Percentiles rank a stretch among this genome's conserved stretches.
These are phyloP conservation scores for Sisymbrium irio DNA, from an alignment of 345 rosid species.

Conservation along the genomic window DNA sequence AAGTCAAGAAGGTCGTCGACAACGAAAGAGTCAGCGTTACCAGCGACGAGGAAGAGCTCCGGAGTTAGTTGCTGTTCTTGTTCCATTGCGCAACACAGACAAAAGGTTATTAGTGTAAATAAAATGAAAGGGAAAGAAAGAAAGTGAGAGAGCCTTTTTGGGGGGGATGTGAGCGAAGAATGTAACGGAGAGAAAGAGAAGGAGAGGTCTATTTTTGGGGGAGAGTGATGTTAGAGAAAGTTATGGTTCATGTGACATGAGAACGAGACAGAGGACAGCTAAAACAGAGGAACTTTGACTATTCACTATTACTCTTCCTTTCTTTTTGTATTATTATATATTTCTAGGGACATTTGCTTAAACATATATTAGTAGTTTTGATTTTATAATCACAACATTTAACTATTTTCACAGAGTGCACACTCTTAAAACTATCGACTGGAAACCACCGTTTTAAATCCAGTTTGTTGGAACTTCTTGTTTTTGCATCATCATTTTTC, in stretches of 20 bases:
- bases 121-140: neutral
- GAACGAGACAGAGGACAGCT: slow-evolving; percentile 34
- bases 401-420: no score
- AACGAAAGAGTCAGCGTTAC: slow-evolving; percentile 61
- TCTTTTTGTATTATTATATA: neutral
- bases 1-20: slow-evolving; percentile 93
- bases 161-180: slow-evolving; percentile 10
- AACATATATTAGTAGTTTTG: neutral
- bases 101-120: slow-evolving; percentile 19
- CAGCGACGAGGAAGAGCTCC: slow-evolving; percentile 32
- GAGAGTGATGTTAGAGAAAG: slow-evolving; percentile 39
- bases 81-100: slow-evolving; percentile 22
- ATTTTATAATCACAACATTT: no score
- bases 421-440: no score
- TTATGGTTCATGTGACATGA: slow-evolving; percentile 37
- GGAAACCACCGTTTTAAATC: no score
- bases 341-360: slow-evolving; percentile 20
- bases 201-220: slow-evolving; percentile 26
- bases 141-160: neutral
- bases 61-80: slow-evolving; percentile 8
- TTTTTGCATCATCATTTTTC: no score
- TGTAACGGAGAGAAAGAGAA: slow-evolving; percentile 24
- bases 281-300: slow-evolving; percentile 38
- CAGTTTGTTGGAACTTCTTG: no score
- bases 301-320: neutral